Base-by-base conservation (phyloP, 2,329 filamentous ascomycete species). In the Triangularia verruculosa region DNA sequence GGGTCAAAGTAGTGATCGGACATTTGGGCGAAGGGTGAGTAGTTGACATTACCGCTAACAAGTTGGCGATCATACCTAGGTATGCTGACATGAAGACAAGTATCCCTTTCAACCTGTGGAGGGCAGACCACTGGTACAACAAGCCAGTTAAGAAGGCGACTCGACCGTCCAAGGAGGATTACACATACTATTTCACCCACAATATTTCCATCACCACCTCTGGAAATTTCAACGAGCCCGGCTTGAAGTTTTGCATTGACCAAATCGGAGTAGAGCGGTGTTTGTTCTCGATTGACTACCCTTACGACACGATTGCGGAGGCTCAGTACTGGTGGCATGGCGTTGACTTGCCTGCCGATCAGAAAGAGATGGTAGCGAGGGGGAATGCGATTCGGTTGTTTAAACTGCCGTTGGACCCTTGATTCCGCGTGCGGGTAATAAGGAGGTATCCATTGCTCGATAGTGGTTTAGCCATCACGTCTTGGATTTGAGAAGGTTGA, bases 71-170 rank as follows among this genome's bases (percentile, higher is more conserved):
- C 22, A 8, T 9, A 13, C 20, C 6, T 12, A 8, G 27, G 2
- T 12, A 7, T 34, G 24, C 54, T 64, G 25, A 64, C 39, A 34
- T n/a, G 30, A 32, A 11, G 20, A 8, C 11, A 32, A 79, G 77
- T 2, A 77, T 81, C 34, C 78, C 78, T 0, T 79, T 80, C 71
- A 80, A 80, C 69, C 69, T 78, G 0, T 73, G 73, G 69, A 64
- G 76, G 4, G 75, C 75, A 17, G 76, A 77, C 30, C 77, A 80
- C 71, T 79, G 77, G 78, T 78, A 78, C 68, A 78, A 79, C 66
- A 78, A 79, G 64, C 77, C 76, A 0, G 75, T 72, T 30, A 79
- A 79, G 63, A 74, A 72, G 39, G 71, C 70, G 3, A 70, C 69
- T 0, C 67, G 76, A 25, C 75, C 77, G 2, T 78, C 74, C 51